These are phyloP conservation scores for Bruguiera hainesii DNA, from an alignment of 441 rosid genomes.

Conservation along the genomic window DNA sequence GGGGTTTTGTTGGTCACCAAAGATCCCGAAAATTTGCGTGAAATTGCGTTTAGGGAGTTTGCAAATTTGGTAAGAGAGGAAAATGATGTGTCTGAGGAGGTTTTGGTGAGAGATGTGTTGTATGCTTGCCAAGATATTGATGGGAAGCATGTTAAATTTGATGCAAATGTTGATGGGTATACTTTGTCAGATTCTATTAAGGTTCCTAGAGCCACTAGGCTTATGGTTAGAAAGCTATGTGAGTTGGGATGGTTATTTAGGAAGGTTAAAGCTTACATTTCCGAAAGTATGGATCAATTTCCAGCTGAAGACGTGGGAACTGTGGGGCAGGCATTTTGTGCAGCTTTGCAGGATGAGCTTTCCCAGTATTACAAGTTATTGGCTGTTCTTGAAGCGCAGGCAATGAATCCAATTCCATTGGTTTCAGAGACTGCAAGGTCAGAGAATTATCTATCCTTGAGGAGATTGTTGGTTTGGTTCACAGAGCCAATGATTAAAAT, in stretches of 20 bases:
- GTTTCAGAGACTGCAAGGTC: constrained; percentile 63
- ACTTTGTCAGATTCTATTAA: constrained; percentile 49
- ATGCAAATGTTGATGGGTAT: constrained; percentile 59
- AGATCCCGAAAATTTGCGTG: constrained; percentile 75
- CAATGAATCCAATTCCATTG: constrained; percentile 85
- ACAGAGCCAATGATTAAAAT: constrained; percentile 90
- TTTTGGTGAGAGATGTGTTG: constrained; percentile 81
- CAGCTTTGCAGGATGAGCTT: constrained; percentile 88
- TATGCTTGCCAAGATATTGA: constrained; percentile 92
- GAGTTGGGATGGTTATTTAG: constrained; percentile 95
- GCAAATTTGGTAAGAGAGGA: constrained; percentile 67
- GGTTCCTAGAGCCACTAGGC: constrained; percentile 65
- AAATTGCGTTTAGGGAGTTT: constrained; percentile 75
- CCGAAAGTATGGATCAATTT: constrained; percentile 71
- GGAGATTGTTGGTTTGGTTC: constrained; percentile 90
- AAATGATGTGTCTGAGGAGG: constrained; percentile 85
- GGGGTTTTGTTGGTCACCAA: constrained; percentile 70
- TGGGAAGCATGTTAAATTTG: constrained; percentile 74
- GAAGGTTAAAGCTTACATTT: constrained; percentile 70
- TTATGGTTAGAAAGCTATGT: constrained; percentile 74
- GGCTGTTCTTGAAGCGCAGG: constrained; percentile 82
- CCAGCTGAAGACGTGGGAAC: constrained; percentile 87
- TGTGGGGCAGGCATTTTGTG: constrained; percentile 90
- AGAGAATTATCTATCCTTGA: constrained; percentile 66
- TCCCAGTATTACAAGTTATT: constrained; percentile 75